Conservation (phyloP, 1,139 yeast species). For the Chernovozyma sophiae-reginae region DNA sequence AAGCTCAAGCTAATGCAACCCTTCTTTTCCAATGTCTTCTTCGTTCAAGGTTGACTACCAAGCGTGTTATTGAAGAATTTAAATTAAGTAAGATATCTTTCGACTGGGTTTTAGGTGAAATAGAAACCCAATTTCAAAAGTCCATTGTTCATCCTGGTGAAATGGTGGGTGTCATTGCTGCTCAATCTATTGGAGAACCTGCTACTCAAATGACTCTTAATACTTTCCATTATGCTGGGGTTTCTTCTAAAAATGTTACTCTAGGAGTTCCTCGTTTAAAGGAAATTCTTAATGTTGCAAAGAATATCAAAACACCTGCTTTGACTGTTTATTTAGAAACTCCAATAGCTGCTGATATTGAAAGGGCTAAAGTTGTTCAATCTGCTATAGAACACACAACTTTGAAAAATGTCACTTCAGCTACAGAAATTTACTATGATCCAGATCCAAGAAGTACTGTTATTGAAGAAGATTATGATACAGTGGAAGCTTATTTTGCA, state of each 20-base stretch:
- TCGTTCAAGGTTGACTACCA: slow-evolving; percentile 86
- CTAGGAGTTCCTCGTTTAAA: slow-evolving; percentile 99
- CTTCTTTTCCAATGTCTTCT: slow-evolving; percentile 84
- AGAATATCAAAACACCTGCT: slow-evolving; percentile 97
- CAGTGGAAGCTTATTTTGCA: slow-evolving; percentile 94
- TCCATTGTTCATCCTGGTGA: slow-evolving; percentile 98
- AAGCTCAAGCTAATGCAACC: slow-evolving; percentile 93
- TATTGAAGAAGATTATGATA: slow-evolving; percentile 93
- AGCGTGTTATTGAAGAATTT: slow-evolving; percentile 89
- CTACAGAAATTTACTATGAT: slow-evolving; percentile 94
- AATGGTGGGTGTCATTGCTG: slow-evolving; percentile 99
- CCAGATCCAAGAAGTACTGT: slow-evolving; percentile 97
- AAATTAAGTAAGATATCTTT: slow-evolving; percentile 81
- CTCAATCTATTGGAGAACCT: slow-evolving; percentile 99
- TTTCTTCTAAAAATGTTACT: slow-evolving; percentile 96
- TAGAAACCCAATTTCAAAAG: slow-evolving; percentile 89
- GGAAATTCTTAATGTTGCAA: slow-evolving; percentile 98
- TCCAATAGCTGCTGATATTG: slow-evolving; percentile 82
- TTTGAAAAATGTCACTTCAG: slow-evolving; percentile 90
- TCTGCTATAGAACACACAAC: slow-evolving; percentile 97
- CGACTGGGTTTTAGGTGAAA: slow-evolving; percentile 93
- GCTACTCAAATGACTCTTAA: slow-evolving; percentile 99
- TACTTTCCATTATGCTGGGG: slow-evolving; percentile 99
- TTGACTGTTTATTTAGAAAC: slow-evolving; percentile 84
- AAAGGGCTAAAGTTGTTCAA: slow-evolving; percentile 90